Percentiles rank a stretch among this genome's conserved stretches.
phyloP scores from a whole-genome alignment of 2,329 filamentous ascomycete species.

The Fusarium aywerte region DNA sequence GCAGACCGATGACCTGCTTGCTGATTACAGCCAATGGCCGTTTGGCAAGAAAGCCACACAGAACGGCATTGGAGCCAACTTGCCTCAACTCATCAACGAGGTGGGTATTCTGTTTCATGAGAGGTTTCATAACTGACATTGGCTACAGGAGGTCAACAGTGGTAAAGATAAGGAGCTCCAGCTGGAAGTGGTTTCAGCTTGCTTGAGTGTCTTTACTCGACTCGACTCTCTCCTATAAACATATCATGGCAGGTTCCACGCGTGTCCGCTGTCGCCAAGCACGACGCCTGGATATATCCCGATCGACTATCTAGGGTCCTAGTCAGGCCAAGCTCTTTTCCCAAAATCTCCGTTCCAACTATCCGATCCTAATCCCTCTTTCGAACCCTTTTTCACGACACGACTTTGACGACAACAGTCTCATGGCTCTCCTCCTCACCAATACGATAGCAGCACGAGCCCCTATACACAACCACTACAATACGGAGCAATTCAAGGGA shows the following conservation, averaged over 20 bases:
- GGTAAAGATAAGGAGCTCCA: slow-evolving; percentile 95
- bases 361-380: slow-evolving; percentile 27
- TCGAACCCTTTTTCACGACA: slow-evolving; percentile 24
- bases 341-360: slow-evolving; percentile 28
- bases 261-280: slow-evolving; percentile 23
- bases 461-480: slow-evolving; percentile 17
- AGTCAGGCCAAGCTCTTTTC: slow-evolving; percentile 31
- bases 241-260: neutral
- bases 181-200: slow-evolving; percentile 95
- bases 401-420: slow-evolving; percentile 32
- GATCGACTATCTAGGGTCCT: slow-evolving; percentile 36
- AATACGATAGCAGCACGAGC: slow-evolving; percentile 11
- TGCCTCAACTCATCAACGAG: slow-evolving; percentile 87
- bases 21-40: slow-evolving; percentile 97
- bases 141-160: slow-evolving; percentile 76
- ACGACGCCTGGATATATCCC: slow-evolving; percentile 24
- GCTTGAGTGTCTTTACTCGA: slow-evolving; percentile 95
- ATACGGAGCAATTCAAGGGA: slow-evolving; percentile 36
- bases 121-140: slow-evolving; percentile 28
- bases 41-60: slow-evolving; percentile 85
- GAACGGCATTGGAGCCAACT: slow-evolving; percentile 89
- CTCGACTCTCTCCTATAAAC: slow-evolving; percentile 91
- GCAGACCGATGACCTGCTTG: slow-evolving; percentile 94
- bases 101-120: slow-evolving; percentile 52
- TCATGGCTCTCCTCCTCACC: slow-evolving; percentile 18